Evolutionary conservation across 352 stramenopile species (phyloP).

Genomic region (Globisporangium echinulatum): DNA sequence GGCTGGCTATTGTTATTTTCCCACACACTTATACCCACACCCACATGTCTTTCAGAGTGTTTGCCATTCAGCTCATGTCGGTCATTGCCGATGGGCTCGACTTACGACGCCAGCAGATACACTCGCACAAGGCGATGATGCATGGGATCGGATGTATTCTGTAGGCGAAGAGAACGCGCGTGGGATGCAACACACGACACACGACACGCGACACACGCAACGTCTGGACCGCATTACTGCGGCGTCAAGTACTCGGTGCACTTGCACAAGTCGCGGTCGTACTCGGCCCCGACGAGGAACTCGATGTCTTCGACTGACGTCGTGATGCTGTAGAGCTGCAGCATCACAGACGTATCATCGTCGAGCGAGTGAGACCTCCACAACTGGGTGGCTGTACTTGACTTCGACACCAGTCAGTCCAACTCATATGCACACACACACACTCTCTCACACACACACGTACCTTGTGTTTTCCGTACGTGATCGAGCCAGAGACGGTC

Average conservation of each 20-base stretch:
- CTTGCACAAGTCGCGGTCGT: conserved; percentile 78
- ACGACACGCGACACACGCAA: not conserved
- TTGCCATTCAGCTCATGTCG: no score
- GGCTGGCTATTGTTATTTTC: conserved; percentile 3
- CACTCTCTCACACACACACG: not conserved
- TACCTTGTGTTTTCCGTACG: conserved; percentile 76
- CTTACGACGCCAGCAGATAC: no score
- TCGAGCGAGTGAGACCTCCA: not conserved
- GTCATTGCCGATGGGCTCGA: no score
- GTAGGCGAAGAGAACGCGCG: no score
- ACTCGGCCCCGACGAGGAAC: conserved; percentile 84
- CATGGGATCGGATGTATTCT: no score
- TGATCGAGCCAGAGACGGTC: conserved; percentile 74
- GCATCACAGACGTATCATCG: no score
- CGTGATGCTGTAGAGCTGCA: conserved; percentile 75
- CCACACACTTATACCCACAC: not conserved
- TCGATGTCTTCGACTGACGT: conserved; percentile 70
- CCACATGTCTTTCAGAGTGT: no score
- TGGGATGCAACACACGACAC: not conserved
- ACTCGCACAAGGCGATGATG: no score
- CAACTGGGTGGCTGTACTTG: no score
- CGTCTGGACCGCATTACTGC: conserved; percentile 14
- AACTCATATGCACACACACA: not conserved
- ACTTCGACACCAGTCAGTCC: no score
- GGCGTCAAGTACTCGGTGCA: conserved; percentile 72